A percentile compares a stretch with the other conserved stretches of the same genome.
Conservation (phyloP, 805 yeast species). For the Cyberlindnera mycetangii region DNA sequence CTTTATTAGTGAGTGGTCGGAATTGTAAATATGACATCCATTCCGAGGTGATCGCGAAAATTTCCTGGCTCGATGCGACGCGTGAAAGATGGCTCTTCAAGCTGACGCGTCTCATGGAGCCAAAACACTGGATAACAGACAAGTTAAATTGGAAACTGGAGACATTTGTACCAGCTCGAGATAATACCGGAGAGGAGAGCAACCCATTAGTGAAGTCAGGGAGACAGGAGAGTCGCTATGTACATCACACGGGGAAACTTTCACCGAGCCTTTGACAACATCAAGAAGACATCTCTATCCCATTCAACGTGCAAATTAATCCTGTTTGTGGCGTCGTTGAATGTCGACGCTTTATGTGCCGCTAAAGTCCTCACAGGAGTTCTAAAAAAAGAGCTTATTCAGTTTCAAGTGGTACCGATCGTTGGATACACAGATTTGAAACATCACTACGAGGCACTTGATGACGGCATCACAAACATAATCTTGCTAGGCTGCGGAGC, state of each 20-base stretch:
- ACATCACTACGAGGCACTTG: slow-evolving; percentile 58
- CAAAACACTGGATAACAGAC: not conserved
- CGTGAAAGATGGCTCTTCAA: not conserved
- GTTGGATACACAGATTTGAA: slow-evolving; percentile 85
- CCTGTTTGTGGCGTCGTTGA: slow-evolving; percentile 84
- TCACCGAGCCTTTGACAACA: slow-evolving; percentile 61
- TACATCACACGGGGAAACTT: slow-evolving; percentile 70
- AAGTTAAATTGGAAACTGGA: not conserved
- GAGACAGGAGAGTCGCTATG: slow-evolving; percentile 42
- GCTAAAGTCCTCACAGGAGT: slow-evolving; percentile 69
- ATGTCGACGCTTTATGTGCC: slow-evolving; percentile 89
- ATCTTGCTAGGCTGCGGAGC: slow-evolving; percentile 92
- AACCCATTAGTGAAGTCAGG: not conserved
- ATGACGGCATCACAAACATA: slow-evolving; percentile 71
- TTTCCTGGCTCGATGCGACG: not conserved
- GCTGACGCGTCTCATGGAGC: not conserved
- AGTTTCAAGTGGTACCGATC: slow-evolving; percentile 86
- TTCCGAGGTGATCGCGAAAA: slow-evolving; percentile 1
- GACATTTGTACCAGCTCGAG: not conserved
- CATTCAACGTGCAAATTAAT: slow-evolving; percentile 86
- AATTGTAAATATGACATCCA: not conserved
- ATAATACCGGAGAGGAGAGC: not conserved
- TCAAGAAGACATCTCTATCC: slow-evolving; percentile 69
- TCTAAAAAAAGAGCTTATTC: slow-evolving; percentile 77
- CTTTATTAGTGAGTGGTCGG: not conserved